Conservation (phyloP, 202 grass and related monocot species). For the Setaria viridis region DNA sequence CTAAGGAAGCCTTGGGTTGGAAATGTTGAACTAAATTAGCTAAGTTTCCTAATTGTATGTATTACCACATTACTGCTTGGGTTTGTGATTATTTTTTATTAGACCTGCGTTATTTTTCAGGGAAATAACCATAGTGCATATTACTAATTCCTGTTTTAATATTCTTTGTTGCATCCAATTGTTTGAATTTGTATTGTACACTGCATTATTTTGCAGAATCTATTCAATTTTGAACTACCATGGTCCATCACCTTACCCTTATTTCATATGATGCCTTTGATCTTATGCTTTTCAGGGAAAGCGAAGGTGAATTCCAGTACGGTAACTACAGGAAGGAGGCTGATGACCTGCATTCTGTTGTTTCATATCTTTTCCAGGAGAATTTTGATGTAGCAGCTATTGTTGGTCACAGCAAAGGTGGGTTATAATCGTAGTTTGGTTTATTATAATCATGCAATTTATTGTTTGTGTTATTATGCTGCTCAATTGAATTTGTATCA, state of each 20-base stretch:
- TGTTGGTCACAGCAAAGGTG: conserved; percentile 98
- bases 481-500: conserved; percentile 14
- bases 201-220: not conserved
- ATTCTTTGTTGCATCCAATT: not conserved
- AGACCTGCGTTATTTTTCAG: not conserved
- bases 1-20: not conserved
- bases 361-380: conserved; percentile 64
- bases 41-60: not conserved
- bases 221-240: conserved; percentile 4
- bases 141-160: conserved; percentile 5
- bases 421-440: conserved; percentile 1
- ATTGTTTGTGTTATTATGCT: not conserved
- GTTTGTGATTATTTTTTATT: conserved; percentile 6
- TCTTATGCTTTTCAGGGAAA: conserved; percentile 68
- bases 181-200: conserved; percentile 18
- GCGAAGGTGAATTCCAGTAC: conserved; percentile 83
- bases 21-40: not conserved
- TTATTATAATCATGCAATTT: conserved; percentile 2
- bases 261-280: conserved; percentile 21
- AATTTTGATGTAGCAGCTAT: conserved; percentile 78
- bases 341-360: conserved; percentile 79
- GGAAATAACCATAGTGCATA: conserved; percentile 7
- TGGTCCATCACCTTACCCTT: conserved; percentile 33
- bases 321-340: conserved; percentile 84
- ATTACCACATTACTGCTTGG: not conserved